phyloP scores from a whole-genome alignment of 2,329 filamentous ascomycete species.

The Pestalotiopsis sp. region DNA sequence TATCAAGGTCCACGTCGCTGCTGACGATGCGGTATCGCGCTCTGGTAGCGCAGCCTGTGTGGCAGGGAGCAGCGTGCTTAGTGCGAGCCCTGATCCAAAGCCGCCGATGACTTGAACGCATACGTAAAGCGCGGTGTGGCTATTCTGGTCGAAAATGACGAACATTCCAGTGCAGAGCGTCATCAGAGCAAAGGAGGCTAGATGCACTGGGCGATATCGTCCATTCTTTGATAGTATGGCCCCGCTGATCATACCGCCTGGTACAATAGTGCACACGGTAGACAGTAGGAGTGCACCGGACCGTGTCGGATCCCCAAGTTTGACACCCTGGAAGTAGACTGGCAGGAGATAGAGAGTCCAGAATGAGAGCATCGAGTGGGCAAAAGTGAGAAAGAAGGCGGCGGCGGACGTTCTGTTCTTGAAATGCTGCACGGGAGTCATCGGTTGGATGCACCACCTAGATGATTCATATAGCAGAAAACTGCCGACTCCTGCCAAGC shows the following conservation, averaged over 20 bases:
- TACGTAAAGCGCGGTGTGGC: no score
- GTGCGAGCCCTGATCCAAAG: neutral
- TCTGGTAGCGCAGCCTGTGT: neutral
- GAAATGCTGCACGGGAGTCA: slow-evolving; percentile 45
- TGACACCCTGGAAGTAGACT: slow-evolving; percentile 63
- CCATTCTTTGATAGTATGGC: neutral
- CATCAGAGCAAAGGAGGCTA: neutral
- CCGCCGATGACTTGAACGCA: neutral
- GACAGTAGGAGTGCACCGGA: neutral
- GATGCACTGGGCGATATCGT: neutral
- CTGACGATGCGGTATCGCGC: neutral
- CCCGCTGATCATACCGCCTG: neutral
- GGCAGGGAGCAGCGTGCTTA: neutral
- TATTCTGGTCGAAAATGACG: neutral
- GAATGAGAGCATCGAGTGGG: slow-evolving; percentile 36
- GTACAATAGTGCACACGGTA: neutral
- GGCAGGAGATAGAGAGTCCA: slow-evolving; percentile 43
- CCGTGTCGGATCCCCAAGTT: no score
- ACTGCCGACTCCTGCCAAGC: neutral
- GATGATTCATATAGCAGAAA: neutral
- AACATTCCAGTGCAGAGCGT: neutral
- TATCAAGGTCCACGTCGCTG: neutral
- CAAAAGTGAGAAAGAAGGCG: slow-evolving; percentile 35
- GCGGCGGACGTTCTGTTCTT: slow-evolving; percentile 40
- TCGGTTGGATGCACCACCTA: slow-evolving; percentile 14